Evolutionary conservation across 495 filamentous ascomycete genomes (phyloP).

Genomic region (Daldinia grandis): DNA sequence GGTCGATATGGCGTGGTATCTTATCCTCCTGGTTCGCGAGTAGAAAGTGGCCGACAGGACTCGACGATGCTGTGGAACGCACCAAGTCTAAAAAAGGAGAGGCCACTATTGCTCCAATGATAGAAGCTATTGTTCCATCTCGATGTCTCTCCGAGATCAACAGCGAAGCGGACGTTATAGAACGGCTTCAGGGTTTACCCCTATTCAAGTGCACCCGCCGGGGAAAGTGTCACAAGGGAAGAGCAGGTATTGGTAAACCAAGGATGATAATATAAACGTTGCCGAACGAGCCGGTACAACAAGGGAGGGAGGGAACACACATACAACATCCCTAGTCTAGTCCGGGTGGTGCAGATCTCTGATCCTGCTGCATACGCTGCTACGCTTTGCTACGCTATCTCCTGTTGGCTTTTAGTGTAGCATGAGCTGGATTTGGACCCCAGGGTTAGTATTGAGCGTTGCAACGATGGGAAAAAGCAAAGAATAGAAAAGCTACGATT

Average conservation of each 20-base stretch:
- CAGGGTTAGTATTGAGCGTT: neutral
- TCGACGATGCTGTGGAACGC: neutral
- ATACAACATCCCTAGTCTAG: constrained; percentile 9
- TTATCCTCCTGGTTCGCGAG: neutral
- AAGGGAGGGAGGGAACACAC: constrained; percentile 8
- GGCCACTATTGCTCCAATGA: neutral
- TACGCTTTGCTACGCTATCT: constrained; percentile 11
- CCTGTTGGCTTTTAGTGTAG: constrained; percentile 8
- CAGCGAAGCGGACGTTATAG: constrained; percentile 4
- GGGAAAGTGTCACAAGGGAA: neutral
- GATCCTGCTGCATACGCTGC: constrained; percentile 6
- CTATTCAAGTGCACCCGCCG: constrained; percentile 1
- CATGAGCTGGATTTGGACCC: too few species aligned
- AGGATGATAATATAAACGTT: constrained; percentile 31
- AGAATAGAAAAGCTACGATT: neutral
- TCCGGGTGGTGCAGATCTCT: constrained; percentile 20
- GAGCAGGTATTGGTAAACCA: constrained; percentile 4
- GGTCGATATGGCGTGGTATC: constrained; percentile 1
- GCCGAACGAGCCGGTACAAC: constrained; percentile 20
- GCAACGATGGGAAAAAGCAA: neutral
- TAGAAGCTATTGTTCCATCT: neutral
- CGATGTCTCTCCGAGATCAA: neutral
- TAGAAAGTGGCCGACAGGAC: neutral
- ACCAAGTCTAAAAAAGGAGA: neutral
- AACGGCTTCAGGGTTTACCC: constrained; percentile 19